Conservation (phyloP, 2,329 filamentous ascomycete genomes). For the Verticillium isaacii region DNA sequence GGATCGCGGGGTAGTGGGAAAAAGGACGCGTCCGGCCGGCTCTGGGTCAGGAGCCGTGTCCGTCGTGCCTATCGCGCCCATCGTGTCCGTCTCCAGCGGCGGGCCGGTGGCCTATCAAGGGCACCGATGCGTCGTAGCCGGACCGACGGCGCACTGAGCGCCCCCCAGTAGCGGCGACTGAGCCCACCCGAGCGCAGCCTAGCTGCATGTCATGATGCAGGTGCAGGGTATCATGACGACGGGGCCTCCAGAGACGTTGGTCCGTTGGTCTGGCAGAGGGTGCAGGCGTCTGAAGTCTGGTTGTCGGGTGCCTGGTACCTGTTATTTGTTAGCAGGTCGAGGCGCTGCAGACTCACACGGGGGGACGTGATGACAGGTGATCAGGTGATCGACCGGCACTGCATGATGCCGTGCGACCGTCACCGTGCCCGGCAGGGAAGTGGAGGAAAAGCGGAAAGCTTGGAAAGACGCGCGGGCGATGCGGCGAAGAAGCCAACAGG, state of each 20-base stretch:
- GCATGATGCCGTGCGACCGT: neutral
- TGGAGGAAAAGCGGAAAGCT: neutral
- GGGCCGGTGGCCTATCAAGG: neutral
- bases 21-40: neutral
- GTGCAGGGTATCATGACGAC: neutral
- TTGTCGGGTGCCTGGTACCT: neutral
- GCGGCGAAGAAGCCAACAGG: neutral
- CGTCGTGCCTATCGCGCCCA: neutral
- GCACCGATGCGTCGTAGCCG: neutral
- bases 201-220: constrained; percentile 12
- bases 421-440: neutral
- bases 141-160: neutral
- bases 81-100: neutral
- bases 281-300: too few relatives aligned
- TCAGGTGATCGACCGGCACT: neutral
- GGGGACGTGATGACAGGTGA: neutral
- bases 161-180: neutral
- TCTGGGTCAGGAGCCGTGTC: neutral
- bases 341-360: neutral
- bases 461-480: neutral
- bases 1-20: constrained; percentile 5
- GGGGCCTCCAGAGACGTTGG: neutral
- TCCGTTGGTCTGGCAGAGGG: neutral
- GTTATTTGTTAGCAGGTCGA: neutral
- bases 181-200: constrained; percentile 3